These are phyloP conservation scores for Backusella circina DNA, from an alignment of 192 early-diverging fungal genomes.

Conservation along the genomic window DNA sequence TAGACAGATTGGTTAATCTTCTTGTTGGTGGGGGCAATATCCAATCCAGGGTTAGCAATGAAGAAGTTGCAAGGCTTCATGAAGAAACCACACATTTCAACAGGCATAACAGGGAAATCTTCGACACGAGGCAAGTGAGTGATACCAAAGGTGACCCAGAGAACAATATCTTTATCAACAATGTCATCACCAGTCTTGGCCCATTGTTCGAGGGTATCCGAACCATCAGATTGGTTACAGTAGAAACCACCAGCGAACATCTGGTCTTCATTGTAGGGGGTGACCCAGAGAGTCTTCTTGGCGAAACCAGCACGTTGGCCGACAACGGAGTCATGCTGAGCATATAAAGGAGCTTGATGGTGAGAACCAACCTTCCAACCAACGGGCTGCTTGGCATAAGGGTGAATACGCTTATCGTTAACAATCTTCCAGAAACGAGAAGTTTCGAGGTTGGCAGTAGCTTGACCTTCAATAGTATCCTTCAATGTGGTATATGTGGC, in stretches of 20 bases:
- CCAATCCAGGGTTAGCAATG: constrained; percentile 31
- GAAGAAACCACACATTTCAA: constrained; percentile 33
- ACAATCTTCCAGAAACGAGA: constrained; percentile 37
- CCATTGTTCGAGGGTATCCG: constrained; percentile 24
- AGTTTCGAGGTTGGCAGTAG: constrained; percentile 10
- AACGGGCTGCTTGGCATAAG: constrained; percentile 29
- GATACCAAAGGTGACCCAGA: constrained; percentile 39
- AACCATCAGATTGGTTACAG: constrained; percentile 33
- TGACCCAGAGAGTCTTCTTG: constrained; percentile 36
- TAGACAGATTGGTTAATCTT: constrained; percentile 26
- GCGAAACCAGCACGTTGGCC: constrained; percentile 36
- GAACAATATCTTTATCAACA: constrained; percentile 27
- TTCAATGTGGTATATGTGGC: constrained; percentile 20
- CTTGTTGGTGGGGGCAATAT: constrained; percentile 31
- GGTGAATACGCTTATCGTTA: constrained; percentile 29
- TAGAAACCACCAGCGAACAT: constrained; percentile 41
- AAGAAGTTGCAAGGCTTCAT: constrained; percentile 40
- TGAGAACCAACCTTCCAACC: constrained; percentile 29
- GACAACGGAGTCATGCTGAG: constrained; percentile 34
- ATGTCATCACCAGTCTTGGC: constrained; percentile 19
- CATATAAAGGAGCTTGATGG: constrained; percentile 24
- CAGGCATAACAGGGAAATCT: constrained; percentile 39
- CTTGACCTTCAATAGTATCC: constrained; percentile 26
- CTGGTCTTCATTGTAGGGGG: constrained; percentile 36
- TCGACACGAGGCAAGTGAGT: constrained; percentile 37